These are phyloP conservation scores for Musa beccarii DNA, from an alignment of 176 grass and related monocot species.

Conservation along the genomic window DNA sequence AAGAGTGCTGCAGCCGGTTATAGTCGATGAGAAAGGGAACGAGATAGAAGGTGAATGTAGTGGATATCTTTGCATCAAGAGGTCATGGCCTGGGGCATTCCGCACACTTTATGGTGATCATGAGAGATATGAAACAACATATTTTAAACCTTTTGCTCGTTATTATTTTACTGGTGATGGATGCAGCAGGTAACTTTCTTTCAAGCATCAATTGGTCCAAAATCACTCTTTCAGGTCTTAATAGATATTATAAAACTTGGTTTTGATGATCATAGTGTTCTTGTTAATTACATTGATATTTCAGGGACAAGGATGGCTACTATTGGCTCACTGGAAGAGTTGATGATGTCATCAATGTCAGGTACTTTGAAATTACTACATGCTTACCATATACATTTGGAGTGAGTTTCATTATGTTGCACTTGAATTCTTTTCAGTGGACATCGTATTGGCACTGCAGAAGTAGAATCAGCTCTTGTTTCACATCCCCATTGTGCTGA, in stretches of 20 bases:
- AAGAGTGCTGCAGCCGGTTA: slow-evolving; percentile 48
- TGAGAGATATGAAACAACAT: slow-evolving; percentile 96
- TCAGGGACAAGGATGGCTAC: slow-evolving; percentile 89
- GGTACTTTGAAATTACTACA: slow-evolving; percentile 35
- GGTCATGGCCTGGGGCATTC: slow-evolving; percentile 93
- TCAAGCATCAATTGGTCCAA: neutral
- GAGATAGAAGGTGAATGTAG: slow-evolving; percentile 87
- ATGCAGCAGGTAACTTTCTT: slow-evolving; percentile 59
- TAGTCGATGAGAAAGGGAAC: slow-evolving; percentile 82
- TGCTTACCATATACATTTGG: neutral
- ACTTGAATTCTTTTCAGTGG: slow-evolving; percentile 37
- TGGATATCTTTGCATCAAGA: slow-evolving; percentile 96
- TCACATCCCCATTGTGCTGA: slow-evolving; percentile 86
- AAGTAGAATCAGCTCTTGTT: slow-evolving; percentile 84
- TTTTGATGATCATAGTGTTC: slow-evolving; percentile 10
- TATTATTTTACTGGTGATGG: slow-evolving; percentile 99
- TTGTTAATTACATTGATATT: slow-evolving; percentile 24
- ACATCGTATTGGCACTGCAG: slow-evolving; percentile 86
- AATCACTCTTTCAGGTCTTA: neutral
- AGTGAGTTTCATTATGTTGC: neutral
- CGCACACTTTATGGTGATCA: slow-evolving; percentile 81
- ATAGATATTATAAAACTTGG: slow-evolving; percentile 5
- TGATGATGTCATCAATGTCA: slow-evolving; percentile 96
- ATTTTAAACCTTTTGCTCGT: slow-evolving; percentile 89
- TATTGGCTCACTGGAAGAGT: slow-evolving; percentile 92